phyloP scores from a whole-genome alignment of 768 basidiomycete genomes.

The Trametes sanguinea region DNA sequence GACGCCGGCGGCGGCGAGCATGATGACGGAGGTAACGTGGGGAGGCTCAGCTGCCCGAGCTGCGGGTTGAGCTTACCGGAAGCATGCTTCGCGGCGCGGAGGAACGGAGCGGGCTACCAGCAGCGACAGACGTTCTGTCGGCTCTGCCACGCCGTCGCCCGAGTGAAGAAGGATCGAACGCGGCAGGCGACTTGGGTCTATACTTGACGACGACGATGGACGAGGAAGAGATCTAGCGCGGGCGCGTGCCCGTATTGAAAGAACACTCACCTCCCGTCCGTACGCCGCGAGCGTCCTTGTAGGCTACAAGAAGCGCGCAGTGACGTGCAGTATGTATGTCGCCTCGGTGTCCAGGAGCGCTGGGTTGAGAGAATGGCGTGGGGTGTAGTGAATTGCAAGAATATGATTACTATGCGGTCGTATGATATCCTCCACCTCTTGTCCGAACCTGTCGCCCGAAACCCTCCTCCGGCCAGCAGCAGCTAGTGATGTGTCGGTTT shows the following conservation, averaged over 20 bases:
- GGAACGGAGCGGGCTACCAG: not conserved
- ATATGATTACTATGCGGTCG: not conserved
- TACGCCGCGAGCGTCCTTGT: not conserved
- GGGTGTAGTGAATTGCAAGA: not conserved
- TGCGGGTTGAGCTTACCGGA: constrained; percentile 15
- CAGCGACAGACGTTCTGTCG: constrained; percentile 20
- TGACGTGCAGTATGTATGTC: no score
- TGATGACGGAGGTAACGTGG: not conserved
- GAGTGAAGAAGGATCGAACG: constrained; percentile 8
- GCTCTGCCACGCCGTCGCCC: constrained; percentile 24
- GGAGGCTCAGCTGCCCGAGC: constrained; percentile 7
- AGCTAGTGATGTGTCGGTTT: constrained; percentile 51
- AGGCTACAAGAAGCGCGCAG: no score
- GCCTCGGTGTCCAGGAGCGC: no score
- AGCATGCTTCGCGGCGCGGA: constrained; percentile 10
- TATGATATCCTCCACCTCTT: no score
- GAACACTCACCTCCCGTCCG: no score
- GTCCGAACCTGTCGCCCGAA: no score
- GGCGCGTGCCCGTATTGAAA: not conserved
- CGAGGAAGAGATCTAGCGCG: not conserved
- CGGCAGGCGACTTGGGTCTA: constrained; percentile 16
- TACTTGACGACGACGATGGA: not conserved
- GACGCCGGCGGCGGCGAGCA: constrained; percentile 1
- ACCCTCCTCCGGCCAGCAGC: no score
- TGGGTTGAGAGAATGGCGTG: not conserved